Evolutionary conservation across 2,329 filamentous ascomycete species (phyloP).

Genomic region (Colletotrichum tanaceti): DNA sequence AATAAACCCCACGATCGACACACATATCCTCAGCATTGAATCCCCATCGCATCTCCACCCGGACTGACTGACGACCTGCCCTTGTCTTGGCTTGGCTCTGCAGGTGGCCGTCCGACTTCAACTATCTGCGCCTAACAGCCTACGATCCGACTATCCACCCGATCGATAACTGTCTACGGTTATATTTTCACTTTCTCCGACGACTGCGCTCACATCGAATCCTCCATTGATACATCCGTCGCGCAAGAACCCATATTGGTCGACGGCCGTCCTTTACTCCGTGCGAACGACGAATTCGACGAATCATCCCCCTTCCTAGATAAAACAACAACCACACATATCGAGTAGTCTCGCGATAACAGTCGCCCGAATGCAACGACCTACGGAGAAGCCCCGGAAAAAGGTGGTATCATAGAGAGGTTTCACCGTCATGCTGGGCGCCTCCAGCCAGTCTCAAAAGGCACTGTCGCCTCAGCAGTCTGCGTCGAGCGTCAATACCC

Average conservation of each 20-base stretch:
- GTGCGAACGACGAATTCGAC: constrained; percentile 20
- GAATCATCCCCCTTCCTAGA: constrained; percentile 9
- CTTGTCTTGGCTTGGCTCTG: constrained; percentile 36
- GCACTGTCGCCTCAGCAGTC: constrained; percentile 56
- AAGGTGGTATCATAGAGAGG: constrained; percentile 42
- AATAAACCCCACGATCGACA: background rate
- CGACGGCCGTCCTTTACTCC: constrained; percentile 16
- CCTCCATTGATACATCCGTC: background rate
- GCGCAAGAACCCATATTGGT: constrained; percentile 19
- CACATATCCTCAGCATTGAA: constrained; percentile 28
- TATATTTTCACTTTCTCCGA: background rate
- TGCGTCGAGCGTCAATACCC: constrained; percentile 51
- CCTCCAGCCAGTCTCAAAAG: constrained; percentile 67
- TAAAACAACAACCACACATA: background rate
- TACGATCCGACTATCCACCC: constrained; percentile 8
- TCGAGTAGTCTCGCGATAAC: constrained; percentile 16
- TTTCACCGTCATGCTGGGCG: constrained; percentile 60
- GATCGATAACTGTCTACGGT: background rate
- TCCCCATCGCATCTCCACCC: constrained; percentile 35
- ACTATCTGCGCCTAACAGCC: constrained; percentile 15
- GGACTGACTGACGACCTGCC: constrained; percentile 26
- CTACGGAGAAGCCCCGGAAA: constrained; percentile 37
- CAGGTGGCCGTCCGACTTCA: constrained; percentile 26
- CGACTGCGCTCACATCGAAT: constrained; percentile 1
- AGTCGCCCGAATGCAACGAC: constrained; percentile 41